Conservation (phyloP, 2,329 filamentous ascomycete species). For the Emericellopsis atlantica region DNA sequence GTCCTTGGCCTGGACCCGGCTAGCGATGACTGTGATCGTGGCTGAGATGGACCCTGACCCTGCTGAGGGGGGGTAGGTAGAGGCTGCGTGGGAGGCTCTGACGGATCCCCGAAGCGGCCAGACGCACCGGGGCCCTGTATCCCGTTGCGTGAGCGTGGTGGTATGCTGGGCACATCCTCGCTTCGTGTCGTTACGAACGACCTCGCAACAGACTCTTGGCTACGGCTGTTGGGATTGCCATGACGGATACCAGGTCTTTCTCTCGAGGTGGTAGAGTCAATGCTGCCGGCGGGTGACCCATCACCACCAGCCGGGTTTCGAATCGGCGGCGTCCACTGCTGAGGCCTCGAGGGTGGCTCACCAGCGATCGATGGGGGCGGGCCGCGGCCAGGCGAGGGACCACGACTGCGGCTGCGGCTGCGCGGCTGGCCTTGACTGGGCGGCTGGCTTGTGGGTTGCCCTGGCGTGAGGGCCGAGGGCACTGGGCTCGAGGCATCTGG, state of each 20-base stretch:
- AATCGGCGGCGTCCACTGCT: slow-evolving; percentile 11
- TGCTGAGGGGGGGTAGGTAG: no score
- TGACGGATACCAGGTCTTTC: slow-evolving; percentile 30
- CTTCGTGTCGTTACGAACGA: slow-evolving; percentile 28
- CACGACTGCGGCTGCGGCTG: no score
- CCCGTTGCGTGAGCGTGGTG: slow-evolving; percentile 41
- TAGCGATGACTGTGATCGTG: slow-evolving; percentile 12
- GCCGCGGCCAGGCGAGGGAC: no score
- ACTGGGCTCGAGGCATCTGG: neutral
- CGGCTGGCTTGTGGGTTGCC: no score
- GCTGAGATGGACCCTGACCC: slow-evolving; percentile 4
- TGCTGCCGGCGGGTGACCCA: slow-evolving; percentile 36
- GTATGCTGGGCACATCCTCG: slow-evolving; percentile 36
- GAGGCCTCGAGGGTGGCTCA: slow-evolving; percentile 1
- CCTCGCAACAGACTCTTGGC: slow-evolving; percentile 42
- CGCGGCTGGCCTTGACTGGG: no score
- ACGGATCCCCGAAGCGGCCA: slow-evolving; percentile 22
- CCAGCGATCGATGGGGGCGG: slow-evolving; percentile 4
- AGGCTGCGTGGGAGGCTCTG: slow-evolving; percentile 7
- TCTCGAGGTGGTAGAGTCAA: slow-evolving; percentile 31
- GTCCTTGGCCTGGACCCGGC: slow-evolving; percentile 5
- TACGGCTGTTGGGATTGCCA: slow-evolving; percentile 37
- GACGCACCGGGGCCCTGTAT: slow-evolving; percentile 23
- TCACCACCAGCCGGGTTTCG: slow-evolving; percentile 25
- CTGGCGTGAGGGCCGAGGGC: no score